A percentile compares a stretch with the other conserved stretches of the same genome.
Conservation (phyloP, 1,284 basidiomycete species). For the Cutaneotrichosporon spelunceum region DNA sequence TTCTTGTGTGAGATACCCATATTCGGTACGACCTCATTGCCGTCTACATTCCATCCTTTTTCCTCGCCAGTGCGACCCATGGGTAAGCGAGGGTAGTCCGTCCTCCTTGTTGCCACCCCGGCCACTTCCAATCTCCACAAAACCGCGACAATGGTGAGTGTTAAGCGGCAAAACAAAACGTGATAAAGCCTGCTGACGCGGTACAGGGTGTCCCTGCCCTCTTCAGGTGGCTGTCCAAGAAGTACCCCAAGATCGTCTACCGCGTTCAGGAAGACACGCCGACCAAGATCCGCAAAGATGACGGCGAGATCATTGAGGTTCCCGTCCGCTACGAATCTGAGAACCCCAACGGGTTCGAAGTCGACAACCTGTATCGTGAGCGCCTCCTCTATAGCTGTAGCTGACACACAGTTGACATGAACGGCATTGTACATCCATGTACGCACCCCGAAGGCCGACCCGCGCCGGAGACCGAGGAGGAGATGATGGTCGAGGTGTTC, state of each 20-base stretch:
- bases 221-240: conserved; percentile 89
- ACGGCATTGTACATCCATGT: conserved; percentile 84
- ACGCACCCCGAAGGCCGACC: conserved; percentile 96
- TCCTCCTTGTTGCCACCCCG: neutral
- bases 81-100: neutral
- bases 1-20: neutral
- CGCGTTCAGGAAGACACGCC: conserved; percentile 81
- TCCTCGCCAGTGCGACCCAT: neutral
- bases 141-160: conserved; percentile 20
- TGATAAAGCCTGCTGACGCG: neutral
- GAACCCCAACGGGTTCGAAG: conserved; percentile 96
- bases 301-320: conserved; percentile 67
- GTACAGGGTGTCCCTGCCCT: conserved; percentile 81
- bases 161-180: neutral
- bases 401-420: conserved; percentile 51
- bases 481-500: conserved; percentile 99
- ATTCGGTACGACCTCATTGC: neutral
- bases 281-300: conserved; percentile 58
- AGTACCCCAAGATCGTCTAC: conserved; percentile 89
- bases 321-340: conserved; percentile 77
- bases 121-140: neutral
- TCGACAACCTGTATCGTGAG: conserved; percentile 92
- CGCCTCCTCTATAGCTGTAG: neutral
- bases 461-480: conserved; percentile 93
- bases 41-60: neutral